Evolutionary conservation across 495 filamentous ascomycete species (phyloP), one percentile per base, ranked within the genome.

Genomic region (Letharia columbiana): DNA sequence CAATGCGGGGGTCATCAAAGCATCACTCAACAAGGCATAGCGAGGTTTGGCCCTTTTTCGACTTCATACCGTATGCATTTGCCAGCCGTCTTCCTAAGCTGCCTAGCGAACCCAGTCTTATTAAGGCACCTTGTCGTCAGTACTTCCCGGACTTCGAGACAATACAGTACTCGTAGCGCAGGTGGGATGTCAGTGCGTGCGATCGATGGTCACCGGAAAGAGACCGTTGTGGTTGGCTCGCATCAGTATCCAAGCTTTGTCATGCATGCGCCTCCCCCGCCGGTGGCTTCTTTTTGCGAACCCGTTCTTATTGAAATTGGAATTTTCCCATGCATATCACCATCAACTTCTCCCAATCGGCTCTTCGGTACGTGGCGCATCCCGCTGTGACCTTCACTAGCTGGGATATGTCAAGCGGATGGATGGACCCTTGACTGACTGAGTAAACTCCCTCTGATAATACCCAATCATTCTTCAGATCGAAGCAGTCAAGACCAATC

Each of bases 291-390:
- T 13, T 7, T 31, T 0, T 31, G 10, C 23, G 11, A 54, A 54
- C 5, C 15, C 49, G n/a, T 13, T 54, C 33, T 31, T 23, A 3
- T 11, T 28, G 18, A 3, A 12, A 44, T 9, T 44, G 45, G 45
- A 7, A 49, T 3, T 15, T 49, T 1, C 28, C n/a, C n/a, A 54
- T 54, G 12, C 49, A 13, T 31, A 54, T 3, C 18, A 23, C 23
- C 45, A 23, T 49, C 20, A 49, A 28, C 23, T 18, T 31, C 9
- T 31, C 6, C 9, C 3, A 52, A 52, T 28, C 52, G 28, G 28
- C 6, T 56, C 18, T 56, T 35, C 52, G 52, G 52, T 35, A 56
- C 28, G 52, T 56, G 52, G 52, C 52, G 31, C 28, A 56, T 56
- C 52, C 52, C 52, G 52, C 52, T 56, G 12, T 0, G 18, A 33